Evolutionary conservation across 2,329 filamentous ascomycete species (phyloP), one percentile per base, ranked within the genome.

Genomic region (Venturia effusa): DNA sequence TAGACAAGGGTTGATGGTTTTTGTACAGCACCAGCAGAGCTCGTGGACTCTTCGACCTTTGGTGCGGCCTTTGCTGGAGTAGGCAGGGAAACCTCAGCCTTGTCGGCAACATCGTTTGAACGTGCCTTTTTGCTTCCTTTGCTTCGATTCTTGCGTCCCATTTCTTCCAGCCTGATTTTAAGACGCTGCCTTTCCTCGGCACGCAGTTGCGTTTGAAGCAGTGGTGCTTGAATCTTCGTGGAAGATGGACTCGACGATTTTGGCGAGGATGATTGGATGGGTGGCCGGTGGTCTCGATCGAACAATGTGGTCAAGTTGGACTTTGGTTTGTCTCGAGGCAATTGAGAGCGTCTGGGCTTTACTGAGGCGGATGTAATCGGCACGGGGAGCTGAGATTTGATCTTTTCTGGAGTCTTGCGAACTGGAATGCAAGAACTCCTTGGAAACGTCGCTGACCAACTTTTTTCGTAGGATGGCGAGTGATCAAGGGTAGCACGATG

Each of bases 181-280:
- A 48, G 13, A 51, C 45, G 45, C 30, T 24, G 34, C 11, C 41
- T 17, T 45, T 54, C 32, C 59, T 63, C 27, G 61, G 61, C 61
- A 11, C 61, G 43, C 30, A 63, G 22, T 13, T 63, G 61, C 6
- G 61, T 63, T 13, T 24, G 27, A 15, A 63, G 61, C n/a, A 63
- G n/a, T 10, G 61, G 61, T 15, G 45, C 61, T 40, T 41, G 22
- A 19, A 34, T 11, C 32, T 63, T 63, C 17, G 30, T 63, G 8
- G 61, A 41, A 30, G 19, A 3, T 17, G 61, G 37, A 60, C 34
- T 60, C 15, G 59, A 39, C 17, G 17, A 10, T 13, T 40, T 43
- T 3, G 59, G 24, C 19, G 22, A 34, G 4, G 10, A 27, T 41
- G 15, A 17, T 15, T 27, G 17, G 17, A 15, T 40, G 2, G 22